These are phyloP conservation scores for Rauvolfia tetraphylla DNA, from an alignment of 257 asterid genomes.

Conservation along the genomic window DNA sequence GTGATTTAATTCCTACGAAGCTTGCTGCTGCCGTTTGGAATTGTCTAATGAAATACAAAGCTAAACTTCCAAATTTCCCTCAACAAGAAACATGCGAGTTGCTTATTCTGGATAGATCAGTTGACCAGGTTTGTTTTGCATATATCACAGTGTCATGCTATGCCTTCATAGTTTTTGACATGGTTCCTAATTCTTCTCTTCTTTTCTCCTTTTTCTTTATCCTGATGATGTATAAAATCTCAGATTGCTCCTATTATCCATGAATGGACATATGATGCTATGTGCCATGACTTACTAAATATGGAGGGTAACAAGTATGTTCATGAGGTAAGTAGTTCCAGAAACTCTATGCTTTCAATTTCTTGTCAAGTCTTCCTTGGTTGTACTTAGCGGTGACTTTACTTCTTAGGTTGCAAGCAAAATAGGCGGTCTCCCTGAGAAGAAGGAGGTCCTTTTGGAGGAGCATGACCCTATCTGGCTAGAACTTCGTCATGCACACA, in stretches of 20 bases:
- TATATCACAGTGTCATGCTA: constrained; percentile 4
- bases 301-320: constrained; percentile 98
- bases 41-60: constrained; percentile 77
- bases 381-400: constrained; percentile 14
- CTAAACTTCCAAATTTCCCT: constrained; percentile 74
- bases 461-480: constrained; percentile 99
- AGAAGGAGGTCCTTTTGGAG: constrained; percentile 95
- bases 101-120: constrained; percentile 92
- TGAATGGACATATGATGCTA: constrained; percentile 99
- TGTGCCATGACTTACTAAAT: constrained; percentile 91
- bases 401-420: constrained; percentile 73
- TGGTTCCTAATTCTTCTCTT: neutral
- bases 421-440: constrained; percentile 78
- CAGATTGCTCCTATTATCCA: constrained; percentile 97
- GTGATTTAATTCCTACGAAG: constrained; percentile 94
- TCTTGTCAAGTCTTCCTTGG: constrained; percentile 18
- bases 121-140: constrained; percentile 70
- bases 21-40: constrained; percentile 98
- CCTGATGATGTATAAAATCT: neutral
- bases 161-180: neutral
- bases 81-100: constrained; percentile 95
- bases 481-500: constrained; percentile 97
- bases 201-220: neutral
- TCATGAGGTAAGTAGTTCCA: constrained; percentile 61
- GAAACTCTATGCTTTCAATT: constrained; percentile 17